Conservation (phyloP, 345 rosid genomes). For the Pistacia integerrima region DNA sequence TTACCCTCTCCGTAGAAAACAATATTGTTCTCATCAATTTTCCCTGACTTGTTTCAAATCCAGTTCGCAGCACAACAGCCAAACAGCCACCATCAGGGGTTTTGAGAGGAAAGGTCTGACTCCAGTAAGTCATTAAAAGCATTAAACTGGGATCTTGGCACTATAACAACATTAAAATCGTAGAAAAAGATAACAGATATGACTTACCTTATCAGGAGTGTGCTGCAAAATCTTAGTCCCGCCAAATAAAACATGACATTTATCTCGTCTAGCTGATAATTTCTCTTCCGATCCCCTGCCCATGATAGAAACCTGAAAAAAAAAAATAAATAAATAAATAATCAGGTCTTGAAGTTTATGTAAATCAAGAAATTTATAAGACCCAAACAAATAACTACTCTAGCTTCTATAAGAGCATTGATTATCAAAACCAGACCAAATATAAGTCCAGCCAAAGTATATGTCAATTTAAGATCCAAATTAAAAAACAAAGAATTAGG, state of each 20-base stretch:
- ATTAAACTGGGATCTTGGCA: conserved; percentile 13
- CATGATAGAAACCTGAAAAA: conserved; percentile 62
- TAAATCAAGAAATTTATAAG: background rate
- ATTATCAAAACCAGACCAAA: background rate
- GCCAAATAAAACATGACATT: conserved; percentile 90
- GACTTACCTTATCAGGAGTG: conserved; percentile 83
- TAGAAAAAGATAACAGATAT: conserved; percentile 11
- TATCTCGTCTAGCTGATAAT: conserved; percentile 78
- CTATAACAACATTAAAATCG: conserved; percentile 1
- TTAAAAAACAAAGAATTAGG: background rate
- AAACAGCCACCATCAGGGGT: conserved; percentile 96
- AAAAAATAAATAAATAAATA: no score
- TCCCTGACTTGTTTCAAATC: conserved; percentile 99
- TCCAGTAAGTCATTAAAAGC: conserved; percentile 33
- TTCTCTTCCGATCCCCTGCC: conserved; percentile 70
- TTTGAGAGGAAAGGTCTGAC: conserved; percentile 72
- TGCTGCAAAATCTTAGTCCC: conserved; percentile 99
- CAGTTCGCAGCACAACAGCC: conserved; percentile 98
- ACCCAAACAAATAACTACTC: background rate
- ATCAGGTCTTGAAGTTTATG: background rate
- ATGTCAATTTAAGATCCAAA: background rate
- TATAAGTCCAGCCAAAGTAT: background rate
- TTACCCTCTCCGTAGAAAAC: conserved; percentile 97
- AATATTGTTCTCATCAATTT: conserved; percentile 98
- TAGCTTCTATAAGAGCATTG: conserved; percentile 1